These are phyloP conservation scores for Trichosanthes cucumerina DNA, from an alignment of 306 rosid species.

Conservation along the genomic window DNA sequence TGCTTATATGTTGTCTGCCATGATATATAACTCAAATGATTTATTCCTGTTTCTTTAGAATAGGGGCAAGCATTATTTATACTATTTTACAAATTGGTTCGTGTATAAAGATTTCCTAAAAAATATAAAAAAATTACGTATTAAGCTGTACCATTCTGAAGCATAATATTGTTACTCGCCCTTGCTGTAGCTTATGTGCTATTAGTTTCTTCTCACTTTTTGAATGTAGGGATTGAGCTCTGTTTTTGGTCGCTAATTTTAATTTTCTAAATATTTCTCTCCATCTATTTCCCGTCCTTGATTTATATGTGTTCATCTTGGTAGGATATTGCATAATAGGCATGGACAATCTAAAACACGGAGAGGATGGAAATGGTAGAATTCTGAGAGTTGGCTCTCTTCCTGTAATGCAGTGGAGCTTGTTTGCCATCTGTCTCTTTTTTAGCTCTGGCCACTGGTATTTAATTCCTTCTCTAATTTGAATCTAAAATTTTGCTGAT, in stretches of 20 bases:
- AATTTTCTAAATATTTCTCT: background rate
- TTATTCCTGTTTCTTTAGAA: background rate
- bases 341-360: conserved; percentile 29
- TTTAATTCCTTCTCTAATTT: conserved; percentile 16
- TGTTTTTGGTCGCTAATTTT: background rate
- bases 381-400: conserved; percentile 27
- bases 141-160: background rate
- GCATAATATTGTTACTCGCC: background rate
- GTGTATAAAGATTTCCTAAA: background rate
- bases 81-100: background rate
- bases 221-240: background rate
- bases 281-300: conserved; percentile 14
- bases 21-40: background rate
- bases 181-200: background rate
- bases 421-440: conserved; percentile 71
- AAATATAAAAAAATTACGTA: background rate
- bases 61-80: background rate
- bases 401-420: conserved; percentile 77
- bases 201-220: background rate
- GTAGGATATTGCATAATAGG: conserved; percentile 73
- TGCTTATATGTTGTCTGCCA: background rate
- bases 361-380: conserved; percentile 28
- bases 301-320: conserved; percentile 3
- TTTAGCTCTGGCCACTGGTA: conserved; percentile 98
- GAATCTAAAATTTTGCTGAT: background rate